Evolutionary conservation across 352 stramenopile genomes (phyloP).

Genomic region (Phytophthora sansomeana): DNA sequence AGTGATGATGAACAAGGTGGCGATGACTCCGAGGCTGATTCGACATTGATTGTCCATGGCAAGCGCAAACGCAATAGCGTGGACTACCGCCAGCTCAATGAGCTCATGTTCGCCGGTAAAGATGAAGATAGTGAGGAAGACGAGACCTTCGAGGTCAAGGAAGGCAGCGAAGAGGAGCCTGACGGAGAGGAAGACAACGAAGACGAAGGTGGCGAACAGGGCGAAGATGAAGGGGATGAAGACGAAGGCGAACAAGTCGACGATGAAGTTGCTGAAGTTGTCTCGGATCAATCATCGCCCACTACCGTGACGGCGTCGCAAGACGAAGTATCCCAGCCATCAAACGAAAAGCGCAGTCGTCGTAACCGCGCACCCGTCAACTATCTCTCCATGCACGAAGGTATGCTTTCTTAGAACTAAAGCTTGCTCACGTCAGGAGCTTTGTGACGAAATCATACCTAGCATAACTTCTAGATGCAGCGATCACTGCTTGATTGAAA

Average conservation of each 20-base stretch:
- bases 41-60: conserved; percentile 61
- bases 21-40: conserved; percentile 38
- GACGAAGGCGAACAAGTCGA: background rate
- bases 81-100: conserved; percentile 85
- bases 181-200: conserved; percentile 46
- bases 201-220: conserved; percentile 30
- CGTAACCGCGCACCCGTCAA: conserved; percentile 49
- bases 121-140: conserved; percentile 67
- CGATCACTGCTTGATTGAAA: conserved; percentile 29
- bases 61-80: conserved; percentile 85
- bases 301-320: conserved; percentile 33
- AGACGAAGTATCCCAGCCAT: conserved; percentile 23
- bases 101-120: conserved; percentile 76
- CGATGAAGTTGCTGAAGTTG: conserved; percentile 11
- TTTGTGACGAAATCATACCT: conserved; percentile 11
- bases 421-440: background rate
- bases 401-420: conserved; percentile 32
- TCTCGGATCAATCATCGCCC: conserved; percentile 28
- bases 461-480: conserved; percentile 35
- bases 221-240: conserved; percentile 19
- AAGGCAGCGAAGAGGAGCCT: conserved; percentile 45
- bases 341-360: conserved; percentile 23
- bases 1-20: conserved; percentile 12
- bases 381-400: conserved; percentile 76
- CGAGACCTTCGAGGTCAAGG: conserved; percentile 56